phyloP scores from a whole-genome alignment of 495 filamentous ascomycete genomes.

The Daldinia bambusicola region DNA sequence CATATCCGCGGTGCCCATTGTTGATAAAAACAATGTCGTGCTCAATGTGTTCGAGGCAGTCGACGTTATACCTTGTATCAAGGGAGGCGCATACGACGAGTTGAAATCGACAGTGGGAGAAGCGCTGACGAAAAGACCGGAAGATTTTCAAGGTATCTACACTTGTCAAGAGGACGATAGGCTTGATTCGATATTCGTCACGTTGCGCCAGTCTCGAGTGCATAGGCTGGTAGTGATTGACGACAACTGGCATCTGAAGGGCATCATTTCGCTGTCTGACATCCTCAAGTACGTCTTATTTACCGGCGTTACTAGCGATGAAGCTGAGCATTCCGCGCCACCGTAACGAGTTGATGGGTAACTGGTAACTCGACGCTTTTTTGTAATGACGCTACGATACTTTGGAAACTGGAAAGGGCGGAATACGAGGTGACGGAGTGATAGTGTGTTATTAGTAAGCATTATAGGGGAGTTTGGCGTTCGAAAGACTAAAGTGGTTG shows the following conservation, averaged over 20 bases:
- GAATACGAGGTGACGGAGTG: conserved; percentile 25
- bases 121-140: conserved; percentile 84
- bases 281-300: conserved; percentile 95
- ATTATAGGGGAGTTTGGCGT: conserved; percentile 50
- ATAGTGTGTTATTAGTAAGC: conserved; percentile 31
- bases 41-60: conserved; percentile 98
- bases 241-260: conserved; percentile 83
- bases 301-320: conserved; percentile 86
- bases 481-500: conserved; percentile 45
- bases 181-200: conserved; percentile 95
- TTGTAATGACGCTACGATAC: conserved; percentile 38
- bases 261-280: conserved; percentile 93
- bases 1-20: conserved; percentile 93
- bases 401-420: conserved; percentile 43
- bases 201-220: conserved; percentile 91
- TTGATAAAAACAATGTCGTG: conserved; percentile 82
- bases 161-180: conserved; percentile 93
- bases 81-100: conserved; percentile 92
- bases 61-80: conserved; percentile 95
- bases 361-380: conserved; percentile 16
- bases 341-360: conserved; percentile 36
- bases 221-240: conserved; percentile 94
- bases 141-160: conserved; percentile 96
- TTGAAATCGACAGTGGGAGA: conserved; percentile 88
- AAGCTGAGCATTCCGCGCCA: conserved; percentile 58